Base-by-base conservation (phyloP, 2,329 filamentous ascomycete genomes). In the Xylariaceae sp. region DNA sequence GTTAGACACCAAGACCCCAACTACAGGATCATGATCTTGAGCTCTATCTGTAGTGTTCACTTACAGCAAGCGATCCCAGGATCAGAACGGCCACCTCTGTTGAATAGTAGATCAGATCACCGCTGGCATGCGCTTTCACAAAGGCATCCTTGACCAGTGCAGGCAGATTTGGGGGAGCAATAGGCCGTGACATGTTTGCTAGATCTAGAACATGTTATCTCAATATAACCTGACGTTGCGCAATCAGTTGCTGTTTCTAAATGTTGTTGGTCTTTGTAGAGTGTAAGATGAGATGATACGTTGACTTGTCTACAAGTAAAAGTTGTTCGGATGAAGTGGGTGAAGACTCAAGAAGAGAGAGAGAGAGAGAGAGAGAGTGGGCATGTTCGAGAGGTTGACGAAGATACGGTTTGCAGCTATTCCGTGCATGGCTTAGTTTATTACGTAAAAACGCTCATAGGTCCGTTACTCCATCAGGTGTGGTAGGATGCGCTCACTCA, bases 41-140 rank as follows among this genome's bases (percentile, higher is more conserved):
- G 6, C 48, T 13, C 18, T 2, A 34, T 13, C 48, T 30, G 35
- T 44, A 48, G 23, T 13, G 52, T 50, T 11, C 35, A 62, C 68
- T 63, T 51, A 70, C 67, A 15, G 63, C 58, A 44, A 68, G 56
- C 15, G 67, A 68, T 54, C 58, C 61, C n/a, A 78, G 73, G 45
- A 70, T 71, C 51, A 85, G 67, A 52, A 84, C 64, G 3, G 78
- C 71, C 50, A 80, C 82, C 59, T 82, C 77, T 2, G 82, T 84
- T 50, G 80, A 76, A 68, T 79, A 85, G 66, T 81, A 84, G 52
- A 74, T 75, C 56, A 85, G 68, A 61, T 83, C 79, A 56, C 79
- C 79, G 57, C 72, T 76, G 9, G 73, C 69, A 9, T 73, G 74
- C 15, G 82, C 82, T 51, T 75, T 77, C 56, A 71, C 66, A 67